phyloP scores from a whole-genome alignment of 2,329 filamentous ascomycete genomes.

The Colletotrichum sp. region DNA sequence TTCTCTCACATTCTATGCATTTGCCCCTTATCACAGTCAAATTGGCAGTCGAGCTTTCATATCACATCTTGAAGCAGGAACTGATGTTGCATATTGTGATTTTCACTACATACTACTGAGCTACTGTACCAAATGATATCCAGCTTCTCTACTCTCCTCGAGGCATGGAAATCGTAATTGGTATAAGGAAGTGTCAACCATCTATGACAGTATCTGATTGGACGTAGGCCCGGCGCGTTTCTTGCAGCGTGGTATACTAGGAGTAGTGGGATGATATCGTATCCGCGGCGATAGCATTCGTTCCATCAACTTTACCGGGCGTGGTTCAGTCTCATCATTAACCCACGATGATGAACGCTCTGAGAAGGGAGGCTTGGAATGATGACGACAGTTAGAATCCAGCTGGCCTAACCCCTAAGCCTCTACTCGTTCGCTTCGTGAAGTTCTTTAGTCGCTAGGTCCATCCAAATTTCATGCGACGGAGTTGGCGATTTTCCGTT shows the following conservation, averaged over 20 bases:
- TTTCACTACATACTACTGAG: rapidly evolving
- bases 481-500: neutral
- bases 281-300: neutral
- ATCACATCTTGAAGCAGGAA: neutral
- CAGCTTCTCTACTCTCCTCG: neutral
- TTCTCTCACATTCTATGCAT: neutral
- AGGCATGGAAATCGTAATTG: rapidly evolving
- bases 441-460: neutral
- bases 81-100: too few relatives aligned
- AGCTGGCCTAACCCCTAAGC: neutral
- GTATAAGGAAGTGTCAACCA: neutral
- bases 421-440: neutral
- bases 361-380: neutral
- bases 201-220: neutral
- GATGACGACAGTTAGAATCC: neutral
- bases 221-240: rapidly evolving
- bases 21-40: neutral
- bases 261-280: neutral
- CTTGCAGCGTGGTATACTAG: neutral
- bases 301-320: neutral
- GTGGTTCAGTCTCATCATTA: neutral
- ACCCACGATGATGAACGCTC: neutral
- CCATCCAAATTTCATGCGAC: neutral
- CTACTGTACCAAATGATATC: neutral
- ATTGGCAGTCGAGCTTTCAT: neutral